phyloP scores from a whole-genome alignment of 257 asterid genomes.

The Nicotiana benthamiana region DNA sequence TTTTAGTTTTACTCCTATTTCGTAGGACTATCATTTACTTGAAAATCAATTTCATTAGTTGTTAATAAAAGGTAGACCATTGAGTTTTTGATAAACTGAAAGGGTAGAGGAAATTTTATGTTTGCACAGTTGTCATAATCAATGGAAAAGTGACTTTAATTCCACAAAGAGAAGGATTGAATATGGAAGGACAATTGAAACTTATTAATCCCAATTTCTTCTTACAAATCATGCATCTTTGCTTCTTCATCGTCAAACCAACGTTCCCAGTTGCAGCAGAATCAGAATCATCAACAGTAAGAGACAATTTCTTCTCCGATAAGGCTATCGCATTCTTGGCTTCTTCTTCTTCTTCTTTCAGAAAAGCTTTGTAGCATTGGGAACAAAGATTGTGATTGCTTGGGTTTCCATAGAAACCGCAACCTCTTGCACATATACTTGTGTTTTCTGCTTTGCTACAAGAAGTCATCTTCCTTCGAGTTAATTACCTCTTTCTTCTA shows the following conservation, averaged over 20 bases:
- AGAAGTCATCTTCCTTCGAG: not conserved
- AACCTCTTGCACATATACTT: not conserved
- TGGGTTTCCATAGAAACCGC: not conserved
- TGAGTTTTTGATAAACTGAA: too few species aligned
- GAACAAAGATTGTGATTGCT: not conserved
- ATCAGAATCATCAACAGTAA: not conserved
- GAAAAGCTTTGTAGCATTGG: not conserved
- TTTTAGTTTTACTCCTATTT: not conserved
- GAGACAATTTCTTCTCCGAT: not conserved
- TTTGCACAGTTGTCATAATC: too few species aligned
- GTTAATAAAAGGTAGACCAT: too few species aligned
- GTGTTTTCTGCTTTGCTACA: not conserved
- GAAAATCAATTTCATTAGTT: not conserved
- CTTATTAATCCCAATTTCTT: conserved; percentile 20
- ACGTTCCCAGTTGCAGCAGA: not conserved
- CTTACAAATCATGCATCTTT: conserved; percentile 27
- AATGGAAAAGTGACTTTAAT: not conserved
- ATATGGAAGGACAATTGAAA: conserved; percentile 9
- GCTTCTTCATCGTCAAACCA: not conserved
- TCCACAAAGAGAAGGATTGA: not conserved
- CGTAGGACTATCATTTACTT: not conserved
- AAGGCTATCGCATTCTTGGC: not conserved
- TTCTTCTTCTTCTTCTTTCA: not conserved
- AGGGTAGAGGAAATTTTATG: too few species aligned
- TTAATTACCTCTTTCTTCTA: not conserved